Evolutionary conservation across 163 green algal genomes (phyloP), one percentile per base, ranked within the genome.

Genomic region (Botryococcus braunii): DNA sequence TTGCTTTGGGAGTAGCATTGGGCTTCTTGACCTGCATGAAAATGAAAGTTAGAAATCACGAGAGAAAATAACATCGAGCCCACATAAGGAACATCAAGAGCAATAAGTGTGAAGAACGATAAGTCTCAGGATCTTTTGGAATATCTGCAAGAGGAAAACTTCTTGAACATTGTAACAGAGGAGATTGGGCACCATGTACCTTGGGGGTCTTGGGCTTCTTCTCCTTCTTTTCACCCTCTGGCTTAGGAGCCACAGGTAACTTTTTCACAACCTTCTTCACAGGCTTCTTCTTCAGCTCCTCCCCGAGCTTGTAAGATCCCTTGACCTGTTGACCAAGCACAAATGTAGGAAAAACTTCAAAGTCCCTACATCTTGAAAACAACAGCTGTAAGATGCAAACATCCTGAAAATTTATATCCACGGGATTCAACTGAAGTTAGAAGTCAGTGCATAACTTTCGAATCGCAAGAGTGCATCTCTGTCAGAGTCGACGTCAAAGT

Each of bases 241-340:
- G 39, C 40, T 59, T 9, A 25, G n/a, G 27, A 38, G 25, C 3
- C 9, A 9, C 27, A 17, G 5, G 39, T 25, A 57, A 0, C 39
- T 31, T 40, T n/a, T 8, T 32, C 59, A 57, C 29, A 50, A 27
- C 43, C 40, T 69, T 69, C 64, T 56, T 62, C 27, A 50, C 49
- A 41, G 65, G 50, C 8, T 55, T 27, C 69, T 74, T 74, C 40
- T 80, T 80, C 25, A 74, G 31, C 29, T 67, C 64, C 48, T 82
- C 82, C 49, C 72, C 68, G 2, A 88, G 71, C 70, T 85, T 85
- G 66, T 71, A 90, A 39, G 65, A 75, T 39, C 50, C 72, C 71
- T 84, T 86, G 58, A 65, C 63, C 48, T 69, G 43, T 7, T n/a
- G 6, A 57, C 11, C 17, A 40, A 29, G 40, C 40, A 32, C 57